phyloP scores from a whole-genome alignment of 306 rosid genomes.

The Vigna nakashimae region DNA sequence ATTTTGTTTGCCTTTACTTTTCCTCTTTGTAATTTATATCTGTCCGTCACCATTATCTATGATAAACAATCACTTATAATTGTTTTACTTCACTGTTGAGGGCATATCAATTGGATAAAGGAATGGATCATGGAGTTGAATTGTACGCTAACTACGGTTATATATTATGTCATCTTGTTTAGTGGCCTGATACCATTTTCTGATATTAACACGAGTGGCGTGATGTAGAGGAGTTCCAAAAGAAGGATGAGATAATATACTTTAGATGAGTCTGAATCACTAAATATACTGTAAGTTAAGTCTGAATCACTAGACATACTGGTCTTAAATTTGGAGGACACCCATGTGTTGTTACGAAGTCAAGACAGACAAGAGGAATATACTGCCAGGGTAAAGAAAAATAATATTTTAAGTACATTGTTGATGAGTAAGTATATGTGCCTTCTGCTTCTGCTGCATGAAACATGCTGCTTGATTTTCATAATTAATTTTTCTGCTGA shows the following conservation, averaged over 20 bases:
- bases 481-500: not conserved
- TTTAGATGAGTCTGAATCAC: constrained; percentile 9
- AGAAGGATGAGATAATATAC: not conserved
- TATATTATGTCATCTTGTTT: not conserved
- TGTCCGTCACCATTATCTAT: constrained; percentile 8
- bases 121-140: constrained; percentile 14
- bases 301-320: constrained; percentile 14
- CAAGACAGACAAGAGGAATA: not conserved
- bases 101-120: constrained; percentile 10
- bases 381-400: not conserved
- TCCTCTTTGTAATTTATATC: constrained; percentile 33
- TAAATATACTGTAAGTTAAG: constrained; percentile 13
- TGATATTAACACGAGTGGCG: not conserved
- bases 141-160: constrained; percentile 3
- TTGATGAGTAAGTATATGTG: not conserved
- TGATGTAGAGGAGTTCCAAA: constrained; percentile 16
- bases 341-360: constrained; percentile 8
- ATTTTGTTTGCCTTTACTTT: constrained; percentile 31
- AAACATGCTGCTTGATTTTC: constrained; percentile 20
- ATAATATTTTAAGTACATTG: too few species aligned
- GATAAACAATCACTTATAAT: constrained; percentile 32
- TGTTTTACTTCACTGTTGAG: not conserved
- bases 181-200: not conserved
- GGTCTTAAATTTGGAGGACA: constrained; percentile 7
- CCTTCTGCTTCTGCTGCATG: not conserved